Evolutionary conservation across 78 protist species (phyloP).

Genomic region (Cyanophora paradoxa): DNA sequence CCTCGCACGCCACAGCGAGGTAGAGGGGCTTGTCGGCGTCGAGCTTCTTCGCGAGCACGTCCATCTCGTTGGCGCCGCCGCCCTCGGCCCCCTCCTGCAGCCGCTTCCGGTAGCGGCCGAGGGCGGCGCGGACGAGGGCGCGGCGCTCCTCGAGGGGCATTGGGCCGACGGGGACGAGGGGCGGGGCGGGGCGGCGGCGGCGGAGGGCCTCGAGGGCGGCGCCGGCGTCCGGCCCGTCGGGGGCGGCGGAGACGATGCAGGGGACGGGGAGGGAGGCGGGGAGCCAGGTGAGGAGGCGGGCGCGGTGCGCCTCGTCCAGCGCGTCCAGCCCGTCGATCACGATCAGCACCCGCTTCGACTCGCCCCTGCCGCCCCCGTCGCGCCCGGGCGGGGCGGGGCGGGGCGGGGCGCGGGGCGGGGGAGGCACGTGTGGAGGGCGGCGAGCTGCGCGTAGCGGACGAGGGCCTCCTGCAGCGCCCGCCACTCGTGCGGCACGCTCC

Average conservation of each 20-base stretch:
- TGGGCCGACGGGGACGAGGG: slow-evolving; percentile 19
- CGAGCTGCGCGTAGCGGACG: neutral
- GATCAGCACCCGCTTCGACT: slow-evolving; percentile 30
- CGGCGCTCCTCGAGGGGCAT: slow-evolving; percentile 35
- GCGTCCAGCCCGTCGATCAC: slow-evolving; percentile 60
- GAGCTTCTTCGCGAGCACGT: too few species aligned
- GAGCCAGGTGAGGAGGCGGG: slow-evolving; percentile 30
- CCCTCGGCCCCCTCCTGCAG: slow-evolving; percentile 37
- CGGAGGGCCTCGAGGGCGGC: too few species aligned
- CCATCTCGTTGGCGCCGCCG: neutral
- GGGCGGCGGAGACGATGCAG: slow-evolving; percentile 17
- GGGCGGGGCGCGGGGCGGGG: slow-evolving; percentile 15
- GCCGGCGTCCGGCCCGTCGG: slow-evolving; percentile 29
- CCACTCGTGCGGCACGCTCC: slow-evolving; percentile 13
- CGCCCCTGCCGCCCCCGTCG: too few species aligned
- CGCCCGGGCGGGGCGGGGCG: too few species aligned
- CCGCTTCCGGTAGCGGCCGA: slow-evolving; percentile 49
- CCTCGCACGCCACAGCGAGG: neutral
- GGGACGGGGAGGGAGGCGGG: too few species aligned
- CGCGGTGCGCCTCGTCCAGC: slow-evolving; percentile 30
- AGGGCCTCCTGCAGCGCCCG: slow-evolving; percentile 13
- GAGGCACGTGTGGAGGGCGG: neutral
- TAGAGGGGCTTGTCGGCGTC: slow-evolving; percentile 17
- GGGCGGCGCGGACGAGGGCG: slow-evolving; percentile 14
- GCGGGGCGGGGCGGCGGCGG: too few species aligned